Percentiles rank a stretch among this genome's conserved stretches.
phyloP scores from a whole-genome alignment of 31 red algal genomes.

The Endocladia muricata region DNA sequence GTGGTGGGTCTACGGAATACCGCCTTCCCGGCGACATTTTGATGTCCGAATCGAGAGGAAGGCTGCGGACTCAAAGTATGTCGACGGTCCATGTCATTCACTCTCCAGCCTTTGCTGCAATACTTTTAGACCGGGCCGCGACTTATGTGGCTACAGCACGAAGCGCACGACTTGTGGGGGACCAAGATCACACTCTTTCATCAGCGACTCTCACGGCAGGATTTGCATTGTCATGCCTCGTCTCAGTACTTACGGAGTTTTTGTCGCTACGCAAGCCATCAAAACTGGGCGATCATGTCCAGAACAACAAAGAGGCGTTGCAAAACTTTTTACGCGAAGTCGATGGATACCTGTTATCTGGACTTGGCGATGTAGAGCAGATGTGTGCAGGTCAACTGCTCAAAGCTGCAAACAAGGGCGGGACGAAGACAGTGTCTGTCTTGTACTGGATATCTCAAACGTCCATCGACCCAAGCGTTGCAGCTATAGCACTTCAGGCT shows the following conservation, averaged over 20 bases:
- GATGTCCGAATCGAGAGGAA: too few species aligned
- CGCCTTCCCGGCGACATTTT: too few species aligned
- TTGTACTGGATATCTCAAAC: slow-evolving; percentile 21
- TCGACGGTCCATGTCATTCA: slow-evolving; percentile 49
- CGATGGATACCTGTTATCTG: background rate
- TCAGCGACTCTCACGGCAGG: slow-evolving; percentile 21
- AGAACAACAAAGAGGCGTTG: slow-evolving; percentile 4
- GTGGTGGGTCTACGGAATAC: too few species aligned
- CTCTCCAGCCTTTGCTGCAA: slow-evolving; percentile 47
- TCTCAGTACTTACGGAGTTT: slow-evolving; percentile 13
- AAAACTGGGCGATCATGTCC: background rate
- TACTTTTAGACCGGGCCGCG: slow-evolving; percentile 49
- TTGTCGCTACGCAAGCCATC: background rate
- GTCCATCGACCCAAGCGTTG: slow-evolving; percentile 39
- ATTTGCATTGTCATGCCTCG: slow-evolving; percentile 29
- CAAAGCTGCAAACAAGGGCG: background rate
- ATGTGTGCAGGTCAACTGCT: too few species aligned
- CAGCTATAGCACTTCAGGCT: slow-evolving; percentile 26
- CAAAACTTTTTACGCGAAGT: too few species aligned
- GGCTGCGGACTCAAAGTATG: too few species aligned
- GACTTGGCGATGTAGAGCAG: background rate
- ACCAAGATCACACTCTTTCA: slow-evolving; percentile 12
- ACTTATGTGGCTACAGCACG: slow-evolving; percentile 31
- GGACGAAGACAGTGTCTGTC: slow-evolving; percentile 8
- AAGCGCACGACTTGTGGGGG: slow-evolving; percentile 13